Base-by-base conservation (phyloP, 108 stramenopile species). In the Pseudonitzschia multistriata region DNA sequence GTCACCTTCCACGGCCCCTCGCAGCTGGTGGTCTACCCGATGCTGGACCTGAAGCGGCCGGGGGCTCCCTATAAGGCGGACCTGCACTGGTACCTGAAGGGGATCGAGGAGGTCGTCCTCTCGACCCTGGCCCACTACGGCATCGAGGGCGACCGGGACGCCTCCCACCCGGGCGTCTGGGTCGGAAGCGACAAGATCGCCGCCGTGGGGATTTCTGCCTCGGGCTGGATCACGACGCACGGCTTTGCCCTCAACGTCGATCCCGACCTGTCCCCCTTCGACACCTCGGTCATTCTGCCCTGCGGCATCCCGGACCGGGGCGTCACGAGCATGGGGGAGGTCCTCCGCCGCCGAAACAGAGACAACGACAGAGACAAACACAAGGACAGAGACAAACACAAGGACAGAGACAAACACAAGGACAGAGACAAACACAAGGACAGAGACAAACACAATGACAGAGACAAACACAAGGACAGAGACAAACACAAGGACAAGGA, bases 1-100 rank as follows among this genome's bases (percentile, higher is more conserved):
- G 97, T 98, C 30, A 99, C 99, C 15, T 99, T 79, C 65, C 99
- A 99, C 80, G 99, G 99, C 6, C 99, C 98, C 5, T 94, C 92
- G 27, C 99, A 99, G 74, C 70, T 99, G 5, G 96, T 97, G 0
- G 81, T 90, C 6, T 99, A 99, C 77, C 99, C 99, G 13, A 66
- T 98, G 56, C 68, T 99, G 56, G 88, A 97, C 77, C 87, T 98
- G 68, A 71, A 74, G 40, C 29, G 45, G 21, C n/a, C n/a, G n/a
- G 45, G 22, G 22, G 21, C 73, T 5, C 70, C 80, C 0, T 91
- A 83, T 72, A 74, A 81, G 62, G 66, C 83, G 61, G 99, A 99
- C 85, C 70, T 99, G 62, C 97, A 97, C 76, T 97, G 97, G 96
- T 99, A 97, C 72, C 67, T 99, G 35, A 77, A 91, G 13, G 66